Conservation (phyloP, 2,329 filamentous ascomycete species). For the Verruconis gallopava region DNA sequence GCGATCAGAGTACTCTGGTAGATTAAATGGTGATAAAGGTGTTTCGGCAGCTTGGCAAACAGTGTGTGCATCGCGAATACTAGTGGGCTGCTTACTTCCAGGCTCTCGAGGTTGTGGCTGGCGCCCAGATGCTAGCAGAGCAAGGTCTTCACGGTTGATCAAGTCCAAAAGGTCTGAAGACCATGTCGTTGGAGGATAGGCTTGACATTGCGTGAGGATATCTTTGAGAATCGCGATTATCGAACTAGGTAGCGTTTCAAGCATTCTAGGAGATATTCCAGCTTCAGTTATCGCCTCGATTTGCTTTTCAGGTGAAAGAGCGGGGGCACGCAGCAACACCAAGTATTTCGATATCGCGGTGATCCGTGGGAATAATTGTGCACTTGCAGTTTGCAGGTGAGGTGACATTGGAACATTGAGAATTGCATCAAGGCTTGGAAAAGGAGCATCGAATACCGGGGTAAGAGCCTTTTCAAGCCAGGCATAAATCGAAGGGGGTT, state of each 20-base stretch:
- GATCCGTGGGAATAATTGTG: conserved; percentile 34
- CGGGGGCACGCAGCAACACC: conserved; percentile 13
- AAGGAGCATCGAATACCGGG: conserved; percentile 19
- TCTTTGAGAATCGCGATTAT: conserved; percentile 72
- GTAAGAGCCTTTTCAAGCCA: conserved; percentile 29
- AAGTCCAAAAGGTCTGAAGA: conserved; percentile 55
- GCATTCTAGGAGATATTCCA: conserved; percentile 50
- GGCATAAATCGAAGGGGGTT: conserved; percentile 46
- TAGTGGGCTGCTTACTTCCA: conserved; percentile 5
- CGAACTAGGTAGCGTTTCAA: conserved; percentile 77
- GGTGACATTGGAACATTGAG: conserved; percentile 7
- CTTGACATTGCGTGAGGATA: conserved; percentile 70
- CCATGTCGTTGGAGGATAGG: conserved; percentile 70
- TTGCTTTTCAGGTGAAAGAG: conserved; percentile 19
- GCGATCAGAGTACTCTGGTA: conserved; percentile 63
- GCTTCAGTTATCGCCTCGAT: conserved; percentile 63
- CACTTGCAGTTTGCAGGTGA: conserved; percentile 2
- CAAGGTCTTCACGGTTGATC: conserved; percentile 71
- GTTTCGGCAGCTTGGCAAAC: conserved; percentile 58
- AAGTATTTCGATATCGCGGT: conserved; percentile 59
- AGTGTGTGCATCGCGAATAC: conserved; percentile 52
- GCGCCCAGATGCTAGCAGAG: conserved; percentile 27
- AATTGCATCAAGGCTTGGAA: conserved; percentile 25
- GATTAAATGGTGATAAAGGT: conserved; percentile 56
- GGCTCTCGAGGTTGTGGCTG: conserved; percentile 28